These are phyloP conservation scores for Solanum pinnatisectum DNA, from an alignment of 257 asterid genomes.

Conservation along the genomic window DNA sequence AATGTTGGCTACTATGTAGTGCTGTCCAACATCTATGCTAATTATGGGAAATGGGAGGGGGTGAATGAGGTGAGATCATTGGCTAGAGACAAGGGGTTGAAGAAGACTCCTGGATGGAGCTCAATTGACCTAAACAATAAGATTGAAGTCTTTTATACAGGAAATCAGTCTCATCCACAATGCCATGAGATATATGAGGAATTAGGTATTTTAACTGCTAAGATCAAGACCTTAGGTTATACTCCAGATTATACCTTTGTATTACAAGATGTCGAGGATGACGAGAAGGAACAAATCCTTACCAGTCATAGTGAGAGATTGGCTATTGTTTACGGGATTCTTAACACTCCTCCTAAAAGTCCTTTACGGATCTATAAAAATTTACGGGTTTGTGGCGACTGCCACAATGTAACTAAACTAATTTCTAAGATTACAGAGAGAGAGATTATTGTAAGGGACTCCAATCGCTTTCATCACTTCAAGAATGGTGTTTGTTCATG, in stretches of 20 bases:
- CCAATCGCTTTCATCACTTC: constrained; percentile 63
- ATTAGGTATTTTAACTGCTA: constrained; percentile 33
- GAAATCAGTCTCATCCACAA: constrained; percentile 53
- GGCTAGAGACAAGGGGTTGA: constrained; percentile 49
- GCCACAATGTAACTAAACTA: constrained; percentile 43
- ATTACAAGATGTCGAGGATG: constrained; percentile 78
- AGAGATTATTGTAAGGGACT: constrained; percentile 58
- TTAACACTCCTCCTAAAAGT: constrained; percentile 52
- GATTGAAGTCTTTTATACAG: constrained; percentile 48
- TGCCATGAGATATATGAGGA: constrained; percentile 44
- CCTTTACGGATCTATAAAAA: constrained; percentile 42
- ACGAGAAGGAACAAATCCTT: constrained; percentile 68
- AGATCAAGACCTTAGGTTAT: constrained; percentile 57
- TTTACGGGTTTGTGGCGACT: constrained; percentile 54
- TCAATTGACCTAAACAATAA: constrained; percentile 36
- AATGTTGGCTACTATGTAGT: constrained; percentile 72
- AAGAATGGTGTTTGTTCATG: constrained; percentile 51
- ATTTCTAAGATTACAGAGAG: constrained; percentile 43
- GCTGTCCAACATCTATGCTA: constrained; percentile 74
- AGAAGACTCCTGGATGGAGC: constrained; percentile 74
- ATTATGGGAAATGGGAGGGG: constrained; percentile 58
- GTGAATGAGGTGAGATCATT: constrained; percentile 62
- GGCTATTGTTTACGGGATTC: constrained; percentile 64
- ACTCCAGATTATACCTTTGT: constrained; percentile 64
- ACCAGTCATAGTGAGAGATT: constrained; percentile 67